Evolutionary conservation across 2,329 filamentous ascomycete genomes (phyloP).

Genomic region (Xylariales sp.): DNA sequence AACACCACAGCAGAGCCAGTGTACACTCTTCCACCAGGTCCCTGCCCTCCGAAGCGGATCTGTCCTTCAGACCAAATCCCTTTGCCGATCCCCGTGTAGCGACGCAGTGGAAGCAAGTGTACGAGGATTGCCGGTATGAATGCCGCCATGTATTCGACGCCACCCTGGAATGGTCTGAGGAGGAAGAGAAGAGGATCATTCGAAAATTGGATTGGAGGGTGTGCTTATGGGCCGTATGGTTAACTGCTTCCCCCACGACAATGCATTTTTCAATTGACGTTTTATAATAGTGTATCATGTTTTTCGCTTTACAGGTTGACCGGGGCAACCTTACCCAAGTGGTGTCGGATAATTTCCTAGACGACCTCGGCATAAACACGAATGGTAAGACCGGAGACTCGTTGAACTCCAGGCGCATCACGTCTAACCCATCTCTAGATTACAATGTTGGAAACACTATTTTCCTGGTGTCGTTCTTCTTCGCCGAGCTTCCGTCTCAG

Average conservation of each 20-base stretch:
- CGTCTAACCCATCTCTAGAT: slow-evolving; percentile 46
- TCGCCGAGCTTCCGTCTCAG: slow-evolving; percentile 71
- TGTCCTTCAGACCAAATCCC: slow-evolving; percentile 30
- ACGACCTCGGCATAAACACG: slow-evolving; percentile 59
- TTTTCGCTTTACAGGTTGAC: slow-evolving; percentile 71
- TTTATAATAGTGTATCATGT: slow-evolving; percentile 61
- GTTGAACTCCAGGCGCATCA: not conserved
- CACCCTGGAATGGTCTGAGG: slow-evolving; percentile 61
- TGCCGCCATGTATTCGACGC: slow-evolving; percentile 67
- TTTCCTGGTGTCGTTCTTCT: slow-evolving; percentile 64
- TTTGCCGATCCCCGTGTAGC: slow-evolving; percentile 42
- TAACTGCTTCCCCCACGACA: not conserved
- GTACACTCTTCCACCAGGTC: slow-evolving; percentile 12
- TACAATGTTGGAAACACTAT: slow-evolving; percentile 68
- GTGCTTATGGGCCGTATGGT: slow-evolving; percentile 55
- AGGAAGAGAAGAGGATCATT: slow-evolving; percentile 65
- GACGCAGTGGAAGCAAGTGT: slow-evolving; percentile 50
- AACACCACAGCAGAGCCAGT: slow-evolving; percentile 6
- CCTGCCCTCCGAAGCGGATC: slow-evolving; percentile 30
- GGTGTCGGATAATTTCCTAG: slow-evolving; percentile 70
- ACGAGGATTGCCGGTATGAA: slow-evolving; percentile 59
- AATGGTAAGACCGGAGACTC: slow-evolving; percentile 55
- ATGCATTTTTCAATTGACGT: slow-evolving; percentile 8
- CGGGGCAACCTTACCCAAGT: slow-evolving; percentile 69
- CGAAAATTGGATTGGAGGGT: slow-evolving; percentile 58